phyloP scores from a whole-genome alignment of 345 rosid species.

The Moringa oleifera region DNA sequence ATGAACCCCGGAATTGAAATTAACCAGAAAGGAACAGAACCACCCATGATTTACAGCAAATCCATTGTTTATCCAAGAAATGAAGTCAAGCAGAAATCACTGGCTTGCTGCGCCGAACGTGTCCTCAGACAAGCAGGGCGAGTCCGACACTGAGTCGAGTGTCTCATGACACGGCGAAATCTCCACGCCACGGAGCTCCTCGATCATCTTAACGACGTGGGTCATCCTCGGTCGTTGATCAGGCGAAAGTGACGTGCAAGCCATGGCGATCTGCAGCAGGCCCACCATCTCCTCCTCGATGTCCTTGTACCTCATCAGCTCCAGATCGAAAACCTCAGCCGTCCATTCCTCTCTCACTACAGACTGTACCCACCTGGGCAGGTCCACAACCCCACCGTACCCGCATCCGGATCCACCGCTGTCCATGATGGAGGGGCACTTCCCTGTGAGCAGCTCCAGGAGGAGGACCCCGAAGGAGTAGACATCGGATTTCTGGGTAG shows the following conservation, averaged over 20 bases:
- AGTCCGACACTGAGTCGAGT: slow-evolving; percentile 56
- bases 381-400: slow-evolving; percentile 49
- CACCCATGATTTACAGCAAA: background rate
- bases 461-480: slow-evolving; percentile 80
- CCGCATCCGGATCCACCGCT: slow-evolving; percentile 36
- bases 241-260: slow-evolving; percentile 39
- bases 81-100: slow-evolving; percentile 14
- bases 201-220: slow-evolving; percentile 69
- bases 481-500: slow-evolving; percentile 62
- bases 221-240: slow-evolving; percentile 65
- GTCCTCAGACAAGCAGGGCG: slow-evolving; percentile 78
- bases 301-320: slow-evolving; percentile 80
- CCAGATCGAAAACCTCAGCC: slow-evolving; percentile 79
- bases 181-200: slow-evolving; percentile 55
- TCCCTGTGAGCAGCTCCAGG: slow-evolving; percentile 73
- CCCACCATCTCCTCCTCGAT: slow-evolving; percentile 89
- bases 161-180: slow-evolving; percentile 61
- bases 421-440: slow-evolving; percentile 58
- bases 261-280: slow-evolving; percentile 62
- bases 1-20: background rate
- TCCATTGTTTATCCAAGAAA: no score
- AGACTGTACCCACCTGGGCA: slow-evolving; percentile 76
- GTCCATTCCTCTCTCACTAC: slow-evolving; percentile 91
- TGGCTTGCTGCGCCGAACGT: slow-evolving; percentile 53
- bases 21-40: background rate